Base-by-base conservation (phyloP, 2,329 filamentous ascomycete genomes). In the Aspergillus texensis region DNA sequence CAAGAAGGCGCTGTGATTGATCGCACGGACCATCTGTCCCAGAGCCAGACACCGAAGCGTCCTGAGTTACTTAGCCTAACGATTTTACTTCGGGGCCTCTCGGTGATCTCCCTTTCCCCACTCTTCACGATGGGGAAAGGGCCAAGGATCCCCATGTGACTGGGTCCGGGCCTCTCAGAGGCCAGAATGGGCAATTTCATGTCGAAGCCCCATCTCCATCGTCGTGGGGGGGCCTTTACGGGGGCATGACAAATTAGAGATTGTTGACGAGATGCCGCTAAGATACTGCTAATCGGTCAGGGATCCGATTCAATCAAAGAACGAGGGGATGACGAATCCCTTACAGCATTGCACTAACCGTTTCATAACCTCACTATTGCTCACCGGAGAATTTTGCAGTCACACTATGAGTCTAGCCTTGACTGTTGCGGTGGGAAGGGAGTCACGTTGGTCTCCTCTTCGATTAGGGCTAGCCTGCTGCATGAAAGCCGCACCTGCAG, bases 11-110 rank as follows among this genome's bases (percentile, higher is more conserved):
- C 36, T 36, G 34, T 59, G 57, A 58, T 59, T 36, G 30, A 59
- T 36, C 45, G 57, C 57, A 59, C 57, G 41, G 50, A 28, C 46
- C 57, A 59, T 36, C 16, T 34, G 56, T 21, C 32, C 36, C n/a
- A 28, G 34, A 57, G 34, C 39, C 28, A 21, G 48, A 32, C 10
- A 8, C 6, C 12, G 21, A 14, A 14, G 12, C 4, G 32, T 34
- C 32, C 32, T 34, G 21, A 36, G 34, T 36, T 36, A 36, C 34
- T 36, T 16, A 36, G 34, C 34, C 34, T 36, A 36, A 36, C 34
- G 14, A 48, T 26, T 32, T 21, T 52, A 32, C 16, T 32, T 52
- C 28, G 48, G 48, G 48, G 28, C 16, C 48, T 32, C 48, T 52
- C 48, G 48, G 48, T 34, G 48, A 52, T 52, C 48, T 32, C 28